phyloP scores from a whole-genome alignment of 306 rosid species.

The Ceratonia siliqua region DNA sequence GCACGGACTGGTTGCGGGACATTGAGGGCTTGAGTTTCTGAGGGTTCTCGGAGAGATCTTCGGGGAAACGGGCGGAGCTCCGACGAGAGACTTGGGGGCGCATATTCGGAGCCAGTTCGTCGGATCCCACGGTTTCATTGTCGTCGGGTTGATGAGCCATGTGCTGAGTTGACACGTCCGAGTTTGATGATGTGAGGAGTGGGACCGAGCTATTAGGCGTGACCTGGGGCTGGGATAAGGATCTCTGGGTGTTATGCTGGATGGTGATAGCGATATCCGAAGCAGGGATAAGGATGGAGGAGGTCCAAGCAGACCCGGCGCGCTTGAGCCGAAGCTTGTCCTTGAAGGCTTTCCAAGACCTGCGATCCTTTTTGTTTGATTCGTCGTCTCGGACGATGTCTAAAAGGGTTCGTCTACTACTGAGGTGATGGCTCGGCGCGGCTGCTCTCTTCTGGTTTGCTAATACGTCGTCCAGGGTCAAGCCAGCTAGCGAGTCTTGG shows the following conservation, averaged over 20 bases:
- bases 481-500: conserved; percentile 49
- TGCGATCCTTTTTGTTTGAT: conserved; percentile 47
- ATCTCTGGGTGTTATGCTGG: background rate
- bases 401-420: conserved; percentile 53
- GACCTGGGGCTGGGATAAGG: background rate
- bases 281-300: conserved; percentile 58
- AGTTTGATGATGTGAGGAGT: background rate
- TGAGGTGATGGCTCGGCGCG: background rate
- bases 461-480: conserved; percentile 64
- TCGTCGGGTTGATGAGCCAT: conserved; percentile 26
- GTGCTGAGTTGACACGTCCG: conserved; percentile 23
- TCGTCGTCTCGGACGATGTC: conserved; percentile 65
- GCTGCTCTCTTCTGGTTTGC: conserved; percentile 35
- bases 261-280: conserved; percentile 54
- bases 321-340: conserved; percentile 71
- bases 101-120: background rate
- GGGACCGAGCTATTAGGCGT: conserved; percentile 27
- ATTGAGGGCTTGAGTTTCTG: conserved; percentile 30
- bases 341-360: conserved; percentile 72
- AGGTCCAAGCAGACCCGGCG: conserved; percentile 72
- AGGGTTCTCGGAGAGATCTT: background rate
- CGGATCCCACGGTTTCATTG: background rate
- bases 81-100: conserved; percentile 22
- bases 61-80: conserved; percentile 21
- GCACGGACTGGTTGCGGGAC: conserved; percentile 46